These are phyloP conservation scores for Russula vinacea DNA, from an alignment of 768 basidiomycete species.

Conservation along the genomic window DNA sequence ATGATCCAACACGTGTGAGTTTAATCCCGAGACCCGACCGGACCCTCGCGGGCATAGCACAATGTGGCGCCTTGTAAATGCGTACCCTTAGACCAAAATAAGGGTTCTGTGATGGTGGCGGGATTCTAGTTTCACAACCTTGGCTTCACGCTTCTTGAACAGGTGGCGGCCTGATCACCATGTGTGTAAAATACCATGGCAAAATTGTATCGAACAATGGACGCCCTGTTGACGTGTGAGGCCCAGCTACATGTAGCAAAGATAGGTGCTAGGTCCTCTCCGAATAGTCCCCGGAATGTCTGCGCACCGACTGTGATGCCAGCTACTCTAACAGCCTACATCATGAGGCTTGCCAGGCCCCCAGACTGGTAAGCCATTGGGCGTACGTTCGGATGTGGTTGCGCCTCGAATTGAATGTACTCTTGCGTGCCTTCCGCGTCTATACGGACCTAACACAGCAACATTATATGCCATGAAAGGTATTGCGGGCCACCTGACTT, in stretches of 20 bases:
- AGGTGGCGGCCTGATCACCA: background rate
- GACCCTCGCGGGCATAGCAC: background rate
- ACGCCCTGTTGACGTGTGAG: background rate
- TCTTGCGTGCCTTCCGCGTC: constrained; percentile 68
- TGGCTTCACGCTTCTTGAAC: background rate
- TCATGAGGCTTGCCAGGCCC: constrained; percentile 65
- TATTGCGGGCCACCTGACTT: constrained; percentile 35
- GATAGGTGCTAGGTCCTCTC: background rate
- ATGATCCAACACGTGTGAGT: background rate
- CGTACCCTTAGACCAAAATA: background rate
- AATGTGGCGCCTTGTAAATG: background rate
- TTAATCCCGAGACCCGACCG: background rate
- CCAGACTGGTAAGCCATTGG: constrained; percentile 88
- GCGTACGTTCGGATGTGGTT: constrained; percentile 83
- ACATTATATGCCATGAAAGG: constrained; percentile 6
- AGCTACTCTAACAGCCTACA: constrained; percentile 42
- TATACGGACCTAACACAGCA: constrained; percentile 63
- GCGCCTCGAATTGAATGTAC: constrained; percentile 82
- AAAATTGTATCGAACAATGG: constrained; percentile 7
- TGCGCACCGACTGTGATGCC: background rate
- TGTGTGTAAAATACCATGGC: background rate
- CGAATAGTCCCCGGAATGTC: background rate
- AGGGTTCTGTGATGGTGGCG: background rate
- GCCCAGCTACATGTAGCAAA: constrained; percentile 8
- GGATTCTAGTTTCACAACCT: background rate